Percentiles rank a stretch among this genome's conserved stretches.
Evolutionary conservation across 768 basidiomycete species (phyloP).

Genomic region (Xerocomellus chrysenteron): DNA sequence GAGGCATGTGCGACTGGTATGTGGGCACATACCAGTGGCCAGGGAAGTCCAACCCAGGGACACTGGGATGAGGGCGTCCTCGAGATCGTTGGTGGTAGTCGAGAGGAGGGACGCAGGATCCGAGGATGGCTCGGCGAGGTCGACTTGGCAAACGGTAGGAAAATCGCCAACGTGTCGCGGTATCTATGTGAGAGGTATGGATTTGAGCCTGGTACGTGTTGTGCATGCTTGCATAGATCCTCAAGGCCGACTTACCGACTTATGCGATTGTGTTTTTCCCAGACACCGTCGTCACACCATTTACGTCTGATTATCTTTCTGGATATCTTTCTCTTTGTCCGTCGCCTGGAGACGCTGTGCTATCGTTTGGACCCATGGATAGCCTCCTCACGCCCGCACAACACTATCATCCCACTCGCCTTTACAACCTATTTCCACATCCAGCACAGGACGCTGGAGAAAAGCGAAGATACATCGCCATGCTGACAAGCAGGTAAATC

Average conservation of each 20-base stretch:
- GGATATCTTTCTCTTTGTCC: conserved; percentile 77
- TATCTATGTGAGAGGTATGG: conserved; percentile 81
- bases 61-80: conserved; percentile 80
- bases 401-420: conserved; percentile 70
- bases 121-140: conserved; percentile 84
- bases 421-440: conserved; percentile 76
- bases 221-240: too few species aligned
- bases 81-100: conserved; percentile 73
- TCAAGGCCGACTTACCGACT: neutral
- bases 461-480: conserved; percentile 70
- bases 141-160: conserved; percentile 61
- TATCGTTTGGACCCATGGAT: conserved; percentile 83
- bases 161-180: conserved; percentile 63
- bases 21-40: conserved; percentile 54
- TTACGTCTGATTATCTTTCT: conserved; percentile 76
- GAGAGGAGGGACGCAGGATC: conserved; percentile 71
- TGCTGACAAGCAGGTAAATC: conserved; percentile 64
- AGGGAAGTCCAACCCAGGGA: conserved; percentile 37
- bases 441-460: conserved; percentile 77
- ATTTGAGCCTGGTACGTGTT: conserved; percentile 63
- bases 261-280: neutral
- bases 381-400: conserved; percentile 71
- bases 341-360: conserved; percentile 67
- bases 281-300: conserved; percentile 75
- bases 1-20: conserved; percentile 79